phyloP scores from a whole-genome alignment of 148 eudicot genomes.

The Rhododendron simsii region DNA sequence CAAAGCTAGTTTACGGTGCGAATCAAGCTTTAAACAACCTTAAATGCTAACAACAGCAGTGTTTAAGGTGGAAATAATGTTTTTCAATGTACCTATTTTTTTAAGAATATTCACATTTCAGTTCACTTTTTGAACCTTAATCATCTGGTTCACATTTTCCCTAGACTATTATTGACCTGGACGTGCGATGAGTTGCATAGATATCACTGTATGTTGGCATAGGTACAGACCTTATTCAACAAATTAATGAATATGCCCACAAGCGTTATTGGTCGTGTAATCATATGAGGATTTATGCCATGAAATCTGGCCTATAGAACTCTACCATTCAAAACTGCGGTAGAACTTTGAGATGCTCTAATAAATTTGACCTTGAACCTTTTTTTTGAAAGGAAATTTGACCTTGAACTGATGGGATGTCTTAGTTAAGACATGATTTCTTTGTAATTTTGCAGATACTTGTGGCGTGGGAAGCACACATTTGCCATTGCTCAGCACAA shows the following conservation, averaged over 20 bases:
- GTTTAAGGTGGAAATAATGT: background rate
- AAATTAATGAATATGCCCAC: background rate
- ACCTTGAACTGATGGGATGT: background rate
- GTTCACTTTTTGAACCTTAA: background rate
- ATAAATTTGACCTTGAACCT: background rate
- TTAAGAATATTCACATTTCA: background rate
- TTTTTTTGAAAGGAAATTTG: background rate
- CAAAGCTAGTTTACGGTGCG: background rate
- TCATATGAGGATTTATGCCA: background rate
- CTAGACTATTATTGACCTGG: background rate
- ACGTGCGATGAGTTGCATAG: background rate
- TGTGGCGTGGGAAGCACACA: slow-evolving; percentile 95
- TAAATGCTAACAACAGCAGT: background rate
- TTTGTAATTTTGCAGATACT: slow-evolving; percentile 48
- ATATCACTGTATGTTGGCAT: background rate
- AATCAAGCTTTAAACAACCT: background rate
- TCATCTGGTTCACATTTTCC: background rate
- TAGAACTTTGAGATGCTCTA: background rate
- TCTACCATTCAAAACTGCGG: background rate
- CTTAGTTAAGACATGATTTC: background rate
- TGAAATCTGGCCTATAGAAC: background rate
- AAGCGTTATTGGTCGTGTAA: background rate
- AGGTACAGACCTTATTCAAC: background rate
- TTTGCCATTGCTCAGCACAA: slow-evolving; percentile 97
- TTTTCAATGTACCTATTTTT: background rate